A percentile compares a stretch with the other conserved stretches of the same genome.
Evolutionary conservation across 1,139 yeast genomes (phyloP).

Genomic region (Blastobotrys serpentis): DNA sequence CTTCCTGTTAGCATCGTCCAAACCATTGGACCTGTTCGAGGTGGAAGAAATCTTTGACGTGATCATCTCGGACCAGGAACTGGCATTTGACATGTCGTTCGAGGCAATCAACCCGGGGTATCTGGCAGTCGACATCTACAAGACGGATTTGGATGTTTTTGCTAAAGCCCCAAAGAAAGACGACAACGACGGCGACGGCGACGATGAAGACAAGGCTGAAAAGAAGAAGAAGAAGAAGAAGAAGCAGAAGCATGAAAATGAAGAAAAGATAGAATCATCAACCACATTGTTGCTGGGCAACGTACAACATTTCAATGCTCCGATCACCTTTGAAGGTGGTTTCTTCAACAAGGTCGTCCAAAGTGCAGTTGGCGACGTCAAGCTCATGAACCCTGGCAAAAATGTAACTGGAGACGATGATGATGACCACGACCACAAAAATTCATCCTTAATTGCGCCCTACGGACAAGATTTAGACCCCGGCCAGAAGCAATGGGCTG

Average conservation of each 20-base stretch:
- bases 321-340: conserved; percentile 75
- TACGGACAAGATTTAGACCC: conserved; percentile 26
- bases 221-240: conserved; percentile 26
- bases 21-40: conserved; percentile 69
- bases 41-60: conserved; percentile 65
- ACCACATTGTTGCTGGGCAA: conserved; percentile 78
- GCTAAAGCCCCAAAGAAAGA: conserved; percentile 62
- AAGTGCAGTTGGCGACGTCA: conserved; percentile 64
- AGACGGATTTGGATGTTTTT: conserved; percentile 79
- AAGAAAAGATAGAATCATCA: conserved; percentile 22
- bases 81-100: conserved; percentile 73
- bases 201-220: conserved; percentile 20
- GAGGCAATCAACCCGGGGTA: conserved; percentile 87
- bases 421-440: conserved; percentile 17
- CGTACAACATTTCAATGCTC: conserved; percentile 63
- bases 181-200: conserved; percentile 16
- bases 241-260: conserved; percentile 20
- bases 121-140: conserved; percentile 60
- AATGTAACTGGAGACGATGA: conserved; percentile 49
- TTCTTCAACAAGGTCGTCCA: conserved; percentile 60
- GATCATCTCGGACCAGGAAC: conserved; percentile 78
- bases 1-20: conserved; percentile 80
- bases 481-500: conserved; percentile 66
- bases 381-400: conserved; percentile 71
- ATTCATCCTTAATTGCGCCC: no score